Evolutionary conservation across 1,284 basidiomycete genomes (phyloP).

Genomic region (Rhodotorula sp.): DNA sequence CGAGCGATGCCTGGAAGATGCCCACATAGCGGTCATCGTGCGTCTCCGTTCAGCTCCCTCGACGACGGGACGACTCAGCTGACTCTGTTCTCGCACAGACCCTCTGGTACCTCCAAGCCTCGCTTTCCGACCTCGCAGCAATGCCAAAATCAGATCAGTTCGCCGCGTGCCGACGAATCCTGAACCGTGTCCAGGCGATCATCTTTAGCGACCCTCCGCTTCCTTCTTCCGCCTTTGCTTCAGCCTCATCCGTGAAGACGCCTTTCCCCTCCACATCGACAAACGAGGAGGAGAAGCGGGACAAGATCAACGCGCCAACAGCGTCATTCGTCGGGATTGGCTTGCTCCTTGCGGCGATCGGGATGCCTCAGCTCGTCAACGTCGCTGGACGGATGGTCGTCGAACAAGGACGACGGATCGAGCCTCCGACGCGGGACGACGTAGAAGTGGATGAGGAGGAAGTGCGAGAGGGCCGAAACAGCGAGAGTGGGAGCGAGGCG

Average conservation of each 20-base stretch:
- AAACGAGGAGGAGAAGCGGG: background rate
- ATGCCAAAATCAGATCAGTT: constrained; percentile 61
- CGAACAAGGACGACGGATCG: constrained; percentile 72
- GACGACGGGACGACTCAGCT: background rate
- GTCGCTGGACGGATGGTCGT: constrained; percentile 79
- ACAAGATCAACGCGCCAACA: constrained; percentile 67
- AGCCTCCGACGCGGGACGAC: constrained; percentile 19
- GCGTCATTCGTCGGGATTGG: constrained; percentile 83
- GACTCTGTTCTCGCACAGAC: constrained; percentile 60
- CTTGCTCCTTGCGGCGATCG: constrained; percentile 72
- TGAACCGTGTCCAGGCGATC: constrained; percentile 92
- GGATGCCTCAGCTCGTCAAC: constrained; percentile 69
- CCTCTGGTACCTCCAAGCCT: constrained; percentile 95
- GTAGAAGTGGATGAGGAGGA: background rate
- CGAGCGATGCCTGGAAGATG: constrained; percentile 78
- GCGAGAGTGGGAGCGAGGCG: constrained; percentile 41
- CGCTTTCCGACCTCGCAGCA: constrained; percentile 77
- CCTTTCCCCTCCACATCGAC: constrained; percentile 26
- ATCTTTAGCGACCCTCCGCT: constrained; percentile 86
- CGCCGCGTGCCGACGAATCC: constrained; percentile 83
- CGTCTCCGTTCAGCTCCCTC: constrained; percentile 49
- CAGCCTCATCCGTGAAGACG: background rate
- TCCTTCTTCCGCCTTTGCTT: constrained; percentile 50
- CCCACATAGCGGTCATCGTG: constrained; percentile 89
- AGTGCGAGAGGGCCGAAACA: background rate